Evolutionary conservation across 2,329 filamentous ascomycete species (phyloP).

Genomic region (Trichoderma atrobrunneum): DNA sequence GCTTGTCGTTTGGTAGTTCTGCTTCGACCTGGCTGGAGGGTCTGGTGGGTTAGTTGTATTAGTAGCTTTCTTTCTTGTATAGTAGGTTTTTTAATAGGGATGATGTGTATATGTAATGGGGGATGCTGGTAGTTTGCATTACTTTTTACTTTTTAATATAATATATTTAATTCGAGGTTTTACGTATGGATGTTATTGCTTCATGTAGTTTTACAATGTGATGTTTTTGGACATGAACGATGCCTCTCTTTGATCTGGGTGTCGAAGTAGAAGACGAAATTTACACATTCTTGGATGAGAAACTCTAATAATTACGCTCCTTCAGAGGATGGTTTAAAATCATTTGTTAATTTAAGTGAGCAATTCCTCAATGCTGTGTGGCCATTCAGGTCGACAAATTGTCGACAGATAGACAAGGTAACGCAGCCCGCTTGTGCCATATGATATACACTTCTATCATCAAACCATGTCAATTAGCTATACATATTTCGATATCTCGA

Average conservation of each 20-base stretch:
- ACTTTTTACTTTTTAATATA: neutral
- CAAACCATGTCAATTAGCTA: neutral
- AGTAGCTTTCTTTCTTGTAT: neutral
- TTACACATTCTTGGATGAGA: neutral
- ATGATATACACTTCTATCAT: neutral
- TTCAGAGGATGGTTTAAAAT: neutral
- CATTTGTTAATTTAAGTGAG: too few relatives aligned
- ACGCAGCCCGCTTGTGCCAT: neutral
- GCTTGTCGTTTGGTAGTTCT: constrained; percentile 5
- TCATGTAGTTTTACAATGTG: too few relatives aligned
- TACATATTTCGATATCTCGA: neutral
- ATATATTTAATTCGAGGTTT: neutral
- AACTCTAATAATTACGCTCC: neutral
- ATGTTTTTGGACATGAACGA: too few relatives aligned
- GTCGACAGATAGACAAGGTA: neutral
- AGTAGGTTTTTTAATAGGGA: neutral
- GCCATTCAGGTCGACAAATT: neutral
- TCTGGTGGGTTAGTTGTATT: constrained; percentile 10
- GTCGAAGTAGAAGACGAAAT: too few relatives aligned
- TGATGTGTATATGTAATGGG: neutral
- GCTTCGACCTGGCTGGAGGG: neutral
- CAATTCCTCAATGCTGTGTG: neutral
- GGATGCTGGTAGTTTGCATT: neutral
- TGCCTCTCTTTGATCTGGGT: too few relatives aligned
- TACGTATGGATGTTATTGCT: too few relatives aligned